Percentiles rank a stretch among this genome's conserved stretches.
phyloP scores from a whole-genome alignment of 1,284 basidiomycete species.

The Sphagnurus paluster region DNA sequence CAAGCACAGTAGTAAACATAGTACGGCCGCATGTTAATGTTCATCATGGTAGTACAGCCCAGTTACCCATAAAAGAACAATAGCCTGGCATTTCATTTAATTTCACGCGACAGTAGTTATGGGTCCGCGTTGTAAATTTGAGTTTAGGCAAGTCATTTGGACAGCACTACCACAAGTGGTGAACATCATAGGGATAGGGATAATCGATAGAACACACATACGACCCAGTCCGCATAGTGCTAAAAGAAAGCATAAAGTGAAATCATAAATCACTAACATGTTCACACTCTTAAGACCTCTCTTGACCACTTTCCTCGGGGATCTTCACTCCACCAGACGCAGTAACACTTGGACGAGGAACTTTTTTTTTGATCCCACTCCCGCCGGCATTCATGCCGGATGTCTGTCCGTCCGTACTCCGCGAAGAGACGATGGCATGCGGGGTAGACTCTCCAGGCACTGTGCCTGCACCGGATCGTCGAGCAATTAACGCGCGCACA shows the following conservation, averaged over 20 bases:
- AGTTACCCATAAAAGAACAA: neutral
- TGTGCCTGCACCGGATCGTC: constrained; percentile 54
- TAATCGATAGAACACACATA: neutral
- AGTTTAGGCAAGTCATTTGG: neutral
- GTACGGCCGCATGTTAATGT: neutral
- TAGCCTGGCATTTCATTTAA: no score
- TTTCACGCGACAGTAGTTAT: neutral
- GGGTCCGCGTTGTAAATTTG: neutral
- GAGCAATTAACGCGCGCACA: constrained; percentile 84
- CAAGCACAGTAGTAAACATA: neutral
- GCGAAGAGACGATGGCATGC: constrained; percentile 17
- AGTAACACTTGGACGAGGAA: constrained; percentile 42
- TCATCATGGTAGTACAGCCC: neutral
- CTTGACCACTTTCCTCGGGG: constrained; percentile 20
- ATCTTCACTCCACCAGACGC: constrained; percentile 26
- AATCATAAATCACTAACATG: constrained; percentile 3
- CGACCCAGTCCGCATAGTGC: no score
- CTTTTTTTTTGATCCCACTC: constrained; percentile 41
- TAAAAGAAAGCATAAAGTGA: no score
- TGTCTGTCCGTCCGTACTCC: constrained; percentile 22
- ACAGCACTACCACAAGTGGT: neutral
- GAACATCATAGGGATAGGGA: neutral
- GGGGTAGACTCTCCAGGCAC: constrained; percentile 31
- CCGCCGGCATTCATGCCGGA: constrained; percentile 21
- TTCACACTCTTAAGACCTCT: constrained; percentile 14